Percentiles rank a stretch among this genome's conserved stretches.
phyloP scores from a whole-genome alignment of 148 eudicot species.

The Spergularia marina region DNA sequence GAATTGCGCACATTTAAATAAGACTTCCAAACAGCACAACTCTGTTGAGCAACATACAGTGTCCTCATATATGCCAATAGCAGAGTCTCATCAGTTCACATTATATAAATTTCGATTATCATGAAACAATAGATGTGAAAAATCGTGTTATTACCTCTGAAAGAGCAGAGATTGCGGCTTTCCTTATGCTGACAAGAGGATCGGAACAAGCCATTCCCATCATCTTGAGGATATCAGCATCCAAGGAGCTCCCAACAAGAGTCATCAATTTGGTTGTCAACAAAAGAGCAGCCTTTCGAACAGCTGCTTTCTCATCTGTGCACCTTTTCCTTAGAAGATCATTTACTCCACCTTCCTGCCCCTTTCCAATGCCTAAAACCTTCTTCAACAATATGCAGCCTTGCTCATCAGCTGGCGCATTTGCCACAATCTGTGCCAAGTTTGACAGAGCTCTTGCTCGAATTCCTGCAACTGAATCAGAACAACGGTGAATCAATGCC shows the following conservation, averaged over 20 bases:
- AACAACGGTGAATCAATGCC: conserved; percentile 71
- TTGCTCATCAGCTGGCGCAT: conserved; percentile 39
- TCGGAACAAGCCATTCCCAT: conserved; percentile 95
- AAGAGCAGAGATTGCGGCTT: conserved; percentile 82
- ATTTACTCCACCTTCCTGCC: conserved; percentile 36
- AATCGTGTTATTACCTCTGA: conserved; percentile 64
- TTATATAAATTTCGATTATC: not conserved
- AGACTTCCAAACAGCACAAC: not conserved
- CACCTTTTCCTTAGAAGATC: conserved; percentile 67
- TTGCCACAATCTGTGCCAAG: conserved; percentile 64
- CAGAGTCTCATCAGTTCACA: not conserved
- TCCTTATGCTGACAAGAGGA: conserved; percentile 90
- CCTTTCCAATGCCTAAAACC: conserved; percentile 43
- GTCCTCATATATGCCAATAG: not conserved
- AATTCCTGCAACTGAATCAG: conserved; percentile 72
- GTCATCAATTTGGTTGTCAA: conserved; percentile 60
- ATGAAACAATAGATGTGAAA: not conserved
- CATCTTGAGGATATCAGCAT: conserved; percentile 66
- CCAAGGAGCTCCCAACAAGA: conserved; percentile 60
- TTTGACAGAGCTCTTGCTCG: conserved; percentile 80
- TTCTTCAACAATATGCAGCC: conserved; percentile 44
- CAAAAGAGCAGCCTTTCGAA: conserved; percentile 82
- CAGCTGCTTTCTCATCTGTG: conserved; percentile 92
- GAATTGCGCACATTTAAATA: not conserved
- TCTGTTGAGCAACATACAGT: not conserved